Evolutionary conservation across 2,329 filamentous ascomycete genomes (phyloP).

Genomic region (Simplicillium sp.): DNA sequence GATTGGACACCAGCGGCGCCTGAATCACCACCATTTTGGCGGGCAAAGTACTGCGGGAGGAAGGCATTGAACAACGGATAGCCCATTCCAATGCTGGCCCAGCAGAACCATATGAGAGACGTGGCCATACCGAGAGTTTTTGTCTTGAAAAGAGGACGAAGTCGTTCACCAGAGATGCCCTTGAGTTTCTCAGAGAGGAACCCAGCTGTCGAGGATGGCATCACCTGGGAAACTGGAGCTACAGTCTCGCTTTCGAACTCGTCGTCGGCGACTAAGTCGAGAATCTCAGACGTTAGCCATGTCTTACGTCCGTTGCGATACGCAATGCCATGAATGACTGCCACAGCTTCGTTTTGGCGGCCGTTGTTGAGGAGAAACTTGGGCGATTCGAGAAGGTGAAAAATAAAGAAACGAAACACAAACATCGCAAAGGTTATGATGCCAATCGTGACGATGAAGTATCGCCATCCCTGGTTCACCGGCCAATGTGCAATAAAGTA

Average conservation of each 20-base stretch:
- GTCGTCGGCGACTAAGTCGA: slow-evolving; percentile 44
- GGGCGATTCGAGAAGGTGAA: slow-evolving; percentile 76
- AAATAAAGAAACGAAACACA: slow-evolving; percentile 66
- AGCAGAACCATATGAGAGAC: slow-evolving; percentile 63
- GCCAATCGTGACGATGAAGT: slow-evolving; percentile 63
- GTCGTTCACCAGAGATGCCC: slow-evolving; percentile 57
- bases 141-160: slow-evolving; percentile 55
- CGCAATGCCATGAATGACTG: slow-evolving; percentile 70
- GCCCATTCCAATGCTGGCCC: slow-evolving; percentile 75
- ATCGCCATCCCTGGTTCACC: slow-evolving; percentile 65
- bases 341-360: slow-evolving; percentile 68
- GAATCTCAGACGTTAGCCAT: slow-evolving; percentile 65
- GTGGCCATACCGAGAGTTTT: slow-evolving; percentile 43
- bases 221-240: slow-evolving; percentile 2
- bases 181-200: slow-evolving; percentile 50
- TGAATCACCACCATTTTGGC: slow-evolving; percentile 31
- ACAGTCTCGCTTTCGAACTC: slow-evolving; percentile 19
- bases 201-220: slow-evolving; percentile 16
- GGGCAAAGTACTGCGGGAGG: slow-evolving; percentile 72
- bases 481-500: slow-evolving; percentile 63
- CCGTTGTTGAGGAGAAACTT: slow-evolving; percentile 74
- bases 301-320: slow-evolving; percentile 60
- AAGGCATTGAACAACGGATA: slow-evolving; percentile 88
- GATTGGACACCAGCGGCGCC: slow-evolving; percentile 15
- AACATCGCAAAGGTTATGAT: slow-evolving; percentile 70